Base-by-base conservation (phyloP, 352 stramenopile genomes). In the Blastocystis hominis region DNA sequence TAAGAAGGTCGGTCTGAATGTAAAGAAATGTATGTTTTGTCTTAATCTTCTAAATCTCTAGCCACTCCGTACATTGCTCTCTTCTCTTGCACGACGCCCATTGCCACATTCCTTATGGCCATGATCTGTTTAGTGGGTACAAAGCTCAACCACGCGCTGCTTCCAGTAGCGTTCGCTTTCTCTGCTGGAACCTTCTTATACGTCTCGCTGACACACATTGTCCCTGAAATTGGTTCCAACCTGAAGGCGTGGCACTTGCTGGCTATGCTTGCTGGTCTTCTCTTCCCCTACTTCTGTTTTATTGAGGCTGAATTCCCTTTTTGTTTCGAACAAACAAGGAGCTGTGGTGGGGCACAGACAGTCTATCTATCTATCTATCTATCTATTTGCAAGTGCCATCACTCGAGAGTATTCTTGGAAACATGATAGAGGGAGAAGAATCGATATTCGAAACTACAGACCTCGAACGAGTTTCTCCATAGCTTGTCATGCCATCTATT, bases 181-280 rank as follows among this genome's bases (percentile, higher is more conserved):
- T 87, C 77, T 64, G 77, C 77, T 54, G 77, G 77, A 40, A 87
- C 77, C 66, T 87, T 87, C 77, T 50, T 87, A 24, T 87, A 87
- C 44, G 77, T 87, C 3, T 75, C 77, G 15, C 72, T 87, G 34
- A 87, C 77, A 20, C 77, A 87, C 46, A 87, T 87, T 50, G 62
- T 87, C n/a, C 77, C 77, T 40, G 77, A 87, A 40, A 87, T 87
- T 54, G 77, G 77, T 38, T 75, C 53, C 24, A 87, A 87, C 44
- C 53, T 87, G 42, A 87, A 87, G 66, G 62, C 77, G 10, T 87
- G 62, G 62, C 77, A 87, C 53, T 69, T 87, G n/a, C 24, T 87
- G 13, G 44, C 47, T 17, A 87, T 87, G 77, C 42, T 87, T 7
- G 61, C 77, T 38, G 77, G 77, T 50, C 55, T 87, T 55, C 44